A percentile compares a stretch with the other conserved stretches of the same genome.
These are phyloP conservation scores for Hypoxylon intermedium DNA, from an alignment of 495 filamentous ascomycete species.

Conservation along the genomic window DNA sequence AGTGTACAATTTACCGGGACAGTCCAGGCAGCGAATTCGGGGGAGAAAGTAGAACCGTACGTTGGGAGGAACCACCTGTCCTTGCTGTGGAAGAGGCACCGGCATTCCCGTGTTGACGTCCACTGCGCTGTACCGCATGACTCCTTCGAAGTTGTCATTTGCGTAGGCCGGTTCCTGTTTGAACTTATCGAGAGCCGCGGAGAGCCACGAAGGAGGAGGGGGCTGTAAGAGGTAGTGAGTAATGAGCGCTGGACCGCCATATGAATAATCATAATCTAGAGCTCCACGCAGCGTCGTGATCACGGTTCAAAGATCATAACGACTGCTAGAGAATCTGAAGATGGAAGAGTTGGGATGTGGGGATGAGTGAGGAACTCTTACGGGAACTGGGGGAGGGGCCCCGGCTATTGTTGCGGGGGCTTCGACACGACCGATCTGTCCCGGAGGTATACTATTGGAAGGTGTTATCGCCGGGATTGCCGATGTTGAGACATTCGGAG, in stretches of 20 bases:
- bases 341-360: conserved; percentile 28
- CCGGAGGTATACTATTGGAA: conserved; percentile 46
- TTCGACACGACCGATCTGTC: conserved; percentile 69
- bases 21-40: conserved; percentile 87
- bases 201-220: conserved; percentile 83
- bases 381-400: conserved; percentile 58
- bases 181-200: conserved; percentile 66
- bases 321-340: conserved; percentile 39
- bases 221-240: conserved; percentile 60
- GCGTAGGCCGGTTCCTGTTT: conserved; percentile 62
- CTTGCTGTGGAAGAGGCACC: conserved; percentile 54
- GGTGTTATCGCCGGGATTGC: conserved; percentile 46
- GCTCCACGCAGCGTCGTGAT: conserved; percentile 31
- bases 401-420: conserved; percentile 65
- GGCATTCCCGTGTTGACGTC: conserved; percentile 67
- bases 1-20: conserved; percentile 91
- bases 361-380: conserved; percentile 54
- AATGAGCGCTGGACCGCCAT: conserved; percentile 26
- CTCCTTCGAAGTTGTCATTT: conserved; percentile 79
- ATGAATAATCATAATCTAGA: conserved; percentile 10
- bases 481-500: conserved; percentile 47
- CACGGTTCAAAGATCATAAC: conserved; percentile 40
- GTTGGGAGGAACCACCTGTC: conserved; percentile 56
- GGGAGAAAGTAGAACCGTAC: conserved; percentile 80
- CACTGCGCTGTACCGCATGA: conserved; percentile 85